Evolutionary conservation across 2,329 filamentous ascomycete species (phyloP), one percentile per base, ranked within the genome.

Genomic region (Aurifilum marmelostoma): DNA sequence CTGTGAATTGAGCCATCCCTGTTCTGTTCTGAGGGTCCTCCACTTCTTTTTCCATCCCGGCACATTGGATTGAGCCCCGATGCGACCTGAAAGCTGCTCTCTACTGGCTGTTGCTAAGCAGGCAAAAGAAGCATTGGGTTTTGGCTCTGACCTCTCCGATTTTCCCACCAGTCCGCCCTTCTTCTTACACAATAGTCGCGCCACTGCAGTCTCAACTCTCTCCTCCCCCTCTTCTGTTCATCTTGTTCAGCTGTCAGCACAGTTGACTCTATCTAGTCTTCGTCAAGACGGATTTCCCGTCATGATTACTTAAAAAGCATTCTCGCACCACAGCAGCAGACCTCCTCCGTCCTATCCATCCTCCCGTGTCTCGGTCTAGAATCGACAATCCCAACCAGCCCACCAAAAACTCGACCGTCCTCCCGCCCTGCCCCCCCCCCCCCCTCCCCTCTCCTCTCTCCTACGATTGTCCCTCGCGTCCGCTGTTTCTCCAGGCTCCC

Each of bases 151-250:
- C 58, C 61, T 63, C 62, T 41, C 34, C 34, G 69, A 65, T 71
- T 69, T 69, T 71, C 69, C 69, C 69, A 71, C 67, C 66, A 61
- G 41, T 61, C 47, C 64, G 29, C 63, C 60, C 63, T 69, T 64
- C 54, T 62, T 52, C 24, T 34, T 59, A 47, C 59, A 63, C 61
- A 52, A 66, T 50, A 63, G 39, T 39, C 66, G 21, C 68, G 54
- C 65, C 58, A 27, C 34, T 43, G n/a, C 64, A 50, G 37, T n/a
- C 50, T 32, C 37, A 43, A 7, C 54, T 21, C 43, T 54, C 54
- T 41, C 18, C 65, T 70, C 68, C 18, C 63, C 69, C 61, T n/a
- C n/a, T n/a, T n/a, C 62, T 66, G 32, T 58, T 67, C 59, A 58
- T 68, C 63, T 16, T 32, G 11, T 60, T 39, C 61, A 41, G 52